A percentile compares a stretch with the other conserved stretches of the same genome.
Evolutionary conservation across 2,329 filamentous ascomycete species (phyloP).

Genomic region (Cryphonectria carpinicola): DNA sequence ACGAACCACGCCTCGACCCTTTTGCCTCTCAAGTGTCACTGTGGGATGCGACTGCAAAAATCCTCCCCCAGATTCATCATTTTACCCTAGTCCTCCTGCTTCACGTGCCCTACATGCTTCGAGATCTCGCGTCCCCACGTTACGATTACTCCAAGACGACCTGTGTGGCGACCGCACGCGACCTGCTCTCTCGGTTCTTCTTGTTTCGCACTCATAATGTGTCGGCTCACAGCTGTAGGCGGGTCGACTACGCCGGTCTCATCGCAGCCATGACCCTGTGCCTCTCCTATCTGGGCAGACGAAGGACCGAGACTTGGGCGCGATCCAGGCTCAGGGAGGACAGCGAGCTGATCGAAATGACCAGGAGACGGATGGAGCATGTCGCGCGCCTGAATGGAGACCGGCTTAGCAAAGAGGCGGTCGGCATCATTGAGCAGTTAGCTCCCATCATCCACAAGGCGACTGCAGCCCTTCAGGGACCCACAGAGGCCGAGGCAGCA

Average conservation of each 20-base stretch:
- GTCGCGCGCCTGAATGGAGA: slow-evolving; percentile 45
- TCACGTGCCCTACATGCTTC: slow-evolving; percentile 60
- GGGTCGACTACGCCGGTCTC: slow-evolving; percentile 56
- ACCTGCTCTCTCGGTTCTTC: slow-evolving; percentile 53
- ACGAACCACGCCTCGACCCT: slow-evolving; percentile 38
- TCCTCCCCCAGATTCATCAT: slow-evolving; percentile 55
- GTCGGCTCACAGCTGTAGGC: slow-evolving; percentile 48
- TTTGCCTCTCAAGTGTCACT: slow-evolving; percentile 31
- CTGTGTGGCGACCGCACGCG: slow-evolving; percentile 54
- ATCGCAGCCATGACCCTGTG: slow-evolving; percentile 56
- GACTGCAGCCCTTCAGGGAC: not conserved
- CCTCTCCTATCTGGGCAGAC: slow-evolving; percentile 51
- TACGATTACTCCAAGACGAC: slow-evolving; percentile 54
- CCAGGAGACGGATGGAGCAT: slow-evolving; percentile 43
- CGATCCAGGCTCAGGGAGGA: slow-evolving; percentile 39
- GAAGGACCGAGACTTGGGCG: slow-evolving; percentile 23
- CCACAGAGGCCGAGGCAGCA: slow-evolving; percentile 16
- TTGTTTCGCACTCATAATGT: slow-evolving; percentile 47
- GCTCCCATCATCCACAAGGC: slow-evolving; percentile 45
- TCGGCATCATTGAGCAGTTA: slow-evolving; percentile 48
- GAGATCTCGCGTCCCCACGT: slow-evolving; percentile 41
- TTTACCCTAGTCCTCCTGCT: slow-evolving; percentile 55
- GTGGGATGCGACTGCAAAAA: slow-evolving; percentile 38
- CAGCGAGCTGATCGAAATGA: slow-evolving; percentile 41
- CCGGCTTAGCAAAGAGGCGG: slow-evolving; percentile 46